A percentile compares a stretch with the other conserved stretches of the same genome.
phyloP scores from a whole-genome alignment of 768 basidiomycete genomes.

The Boletellus ananas region DNA sequence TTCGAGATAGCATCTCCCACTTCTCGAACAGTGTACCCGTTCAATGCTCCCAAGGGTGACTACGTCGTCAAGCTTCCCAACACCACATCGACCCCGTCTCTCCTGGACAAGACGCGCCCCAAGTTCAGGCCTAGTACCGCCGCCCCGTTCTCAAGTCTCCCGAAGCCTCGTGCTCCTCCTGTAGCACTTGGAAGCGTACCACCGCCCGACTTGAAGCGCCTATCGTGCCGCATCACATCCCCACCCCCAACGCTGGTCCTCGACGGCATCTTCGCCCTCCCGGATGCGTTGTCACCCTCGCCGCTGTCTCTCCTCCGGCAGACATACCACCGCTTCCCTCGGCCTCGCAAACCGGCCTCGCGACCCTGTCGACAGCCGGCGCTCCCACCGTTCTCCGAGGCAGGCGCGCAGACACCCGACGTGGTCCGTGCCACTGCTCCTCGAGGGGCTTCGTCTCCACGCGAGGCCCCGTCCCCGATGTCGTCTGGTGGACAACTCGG shows the following conservation, averaged over 20 bases:
- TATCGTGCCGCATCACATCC: not conserved
- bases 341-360: not conserved
- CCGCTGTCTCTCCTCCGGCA: not conserved
- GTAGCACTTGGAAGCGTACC: not conserved
- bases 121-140: not conserved
- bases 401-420: too few relatives aligned
- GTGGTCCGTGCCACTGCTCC: too few relatives aligned
- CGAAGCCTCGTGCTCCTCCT: not conserved
- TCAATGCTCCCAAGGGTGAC: constrained; percentile 1
- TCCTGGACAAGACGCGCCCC: not conserved
- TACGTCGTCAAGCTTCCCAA: constrained; percentile 19
- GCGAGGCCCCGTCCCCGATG: not conserved
- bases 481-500: not conserved
- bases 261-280: constrained; percentile 22
- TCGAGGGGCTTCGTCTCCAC: not conserved
- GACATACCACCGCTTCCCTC: not conserved
- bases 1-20: constrained; percentile 1
- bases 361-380: not conserved
- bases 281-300: not conserved
- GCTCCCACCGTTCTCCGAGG: not conserved
- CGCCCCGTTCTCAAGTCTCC: not conserved
- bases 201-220: not conserved
- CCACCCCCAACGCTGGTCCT: constrained; percentile 18
- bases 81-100: not conserved
- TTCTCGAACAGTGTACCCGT: constrained; percentile 1